Evolutionary conservation across 2,329 filamentous ascomycete species (phyloP), one percentile per base, ranked within the genome.

Genomic region (Neonectria magnoliae): DNA sequence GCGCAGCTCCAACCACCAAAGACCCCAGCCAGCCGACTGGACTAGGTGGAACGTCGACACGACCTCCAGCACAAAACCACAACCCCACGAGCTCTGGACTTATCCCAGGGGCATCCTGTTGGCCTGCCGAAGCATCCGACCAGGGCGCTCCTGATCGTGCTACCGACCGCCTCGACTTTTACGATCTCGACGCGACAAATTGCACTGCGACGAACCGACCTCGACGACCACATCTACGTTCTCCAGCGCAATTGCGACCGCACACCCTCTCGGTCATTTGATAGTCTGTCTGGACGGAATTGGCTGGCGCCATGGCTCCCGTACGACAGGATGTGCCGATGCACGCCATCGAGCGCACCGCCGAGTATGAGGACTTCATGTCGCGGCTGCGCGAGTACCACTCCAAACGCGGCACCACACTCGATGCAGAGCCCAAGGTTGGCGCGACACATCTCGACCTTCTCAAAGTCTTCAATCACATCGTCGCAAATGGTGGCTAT

Each of bases 341-440:
- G 70, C 81, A 83, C 73, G 65, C 75, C 58, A 87, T 90, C 78
- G 86, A 89, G 57, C 84, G 85, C 62, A 90, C 87, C 3, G 81
- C 87, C 55, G 93, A 96, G 80, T 93, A 93, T 79, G 87, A 91
- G 60, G 89, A 92, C 47, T 97, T 97, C 78, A 91, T 97, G 75
- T 83, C 87, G 71, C 89, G 90, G 74, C 82, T 97, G 61, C 86
- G 84, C 55, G 88, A 84, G 51, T 97, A 93, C 76, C 93, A 97
- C 79, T 85, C 90, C 72, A 88, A 93, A 78, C 88, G 93, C 80
- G 93, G 93, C 59, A 97, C 93, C 8, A 81, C 84, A 62, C 89
- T 97, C 71, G 93, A 97, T 66, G 85, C 90, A 31, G 91, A 94
- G 77, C 93, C 93, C 56, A 94, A 93, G 80, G 89, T 97, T 72